Percentiles rank a stretch among this genome's conserved stretches.
phyloP scores from a whole-genome alignment of 768 basidiomycete species.

The Serendipita sp. region DNA sequence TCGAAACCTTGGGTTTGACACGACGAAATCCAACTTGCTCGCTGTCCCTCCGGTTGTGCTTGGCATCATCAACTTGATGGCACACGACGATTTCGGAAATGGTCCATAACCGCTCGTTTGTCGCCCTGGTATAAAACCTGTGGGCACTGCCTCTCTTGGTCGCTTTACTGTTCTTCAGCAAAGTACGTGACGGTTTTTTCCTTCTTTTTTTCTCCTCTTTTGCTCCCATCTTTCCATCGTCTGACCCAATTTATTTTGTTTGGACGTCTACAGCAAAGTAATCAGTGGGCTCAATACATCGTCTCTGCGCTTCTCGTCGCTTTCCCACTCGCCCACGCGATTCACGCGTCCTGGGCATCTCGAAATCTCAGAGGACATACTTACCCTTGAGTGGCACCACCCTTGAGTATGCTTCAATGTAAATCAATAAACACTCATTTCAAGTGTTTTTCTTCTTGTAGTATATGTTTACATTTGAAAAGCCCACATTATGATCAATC shows the following conservation, averaged over 20 bases:
- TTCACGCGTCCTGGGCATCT: slow-evolving; percentile 38
- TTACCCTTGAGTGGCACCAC: too few species aligned
- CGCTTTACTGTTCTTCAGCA: slow-evolving; percentile 34
- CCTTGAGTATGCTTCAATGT: too few species aligned
- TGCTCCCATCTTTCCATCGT: too few species aligned
- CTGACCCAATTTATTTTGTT: too few species aligned
- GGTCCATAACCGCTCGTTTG: slow-evolving; percentile 39
- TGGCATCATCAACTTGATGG: slow-evolving; percentile 31
- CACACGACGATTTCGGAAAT: slow-evolving; percentile 38
- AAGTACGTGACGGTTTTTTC: slow-evolving; percentile 29
- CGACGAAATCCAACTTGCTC: slow-evolving; percentile 46
- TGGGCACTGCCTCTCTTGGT: slow-evolving; percentile 51
- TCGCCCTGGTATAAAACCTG: slow-evolving; percentile 37
- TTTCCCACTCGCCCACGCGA: neutral
- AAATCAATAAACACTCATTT: too few species aligned
- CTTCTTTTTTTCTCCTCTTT: too few species aligned
- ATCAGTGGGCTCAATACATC: slow-evolving; percentile 2
- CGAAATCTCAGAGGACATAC: too few species aligned
- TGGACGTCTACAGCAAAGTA: neutral
- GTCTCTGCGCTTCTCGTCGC: neutral
- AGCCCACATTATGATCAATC: too few species aligned
- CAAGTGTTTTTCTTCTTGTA: too few species aligned
- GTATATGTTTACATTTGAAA: too few species aligned
- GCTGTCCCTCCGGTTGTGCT: slow-evolving; percentile 41
- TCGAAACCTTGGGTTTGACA: slow-evolving; percentile 45